Base-by-base conservation (phyloP, 768 basidiomycete genomes). In the Candolleomyces efflorescens region DNA sequence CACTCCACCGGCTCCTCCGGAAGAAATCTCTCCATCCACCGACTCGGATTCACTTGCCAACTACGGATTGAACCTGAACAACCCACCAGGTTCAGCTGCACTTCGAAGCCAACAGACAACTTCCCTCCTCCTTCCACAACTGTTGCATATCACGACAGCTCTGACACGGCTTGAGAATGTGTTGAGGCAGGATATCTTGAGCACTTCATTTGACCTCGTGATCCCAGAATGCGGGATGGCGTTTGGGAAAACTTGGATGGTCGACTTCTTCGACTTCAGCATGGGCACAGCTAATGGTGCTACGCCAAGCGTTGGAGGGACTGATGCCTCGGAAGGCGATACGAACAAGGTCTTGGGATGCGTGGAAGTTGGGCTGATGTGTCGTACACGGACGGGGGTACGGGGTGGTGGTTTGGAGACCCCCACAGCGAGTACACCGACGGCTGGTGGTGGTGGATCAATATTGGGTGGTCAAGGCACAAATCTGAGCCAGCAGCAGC, bases 101-200 rank as follows among this genome's bases (percentile, higher is more conserved):
- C 61, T 20, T 17, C 61, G 24, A 1, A 20, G 41, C 27, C 65
- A 59, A 5, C 54, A 38, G 11, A 44, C 59, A 15, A 56, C 39
- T 26, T 20, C 38, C 48, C 51, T 51, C 13, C 20, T 50, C 5
- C 54, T 60, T 13, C 61, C 64, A 18, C 87, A 87, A 65, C 79
- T 90, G 9, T 80, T 78, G 20, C 80, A 86, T 17, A 85, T 92
- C 44, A 82, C 87, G 11, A 81, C 79, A 53, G 77, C 86, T 0
- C 85, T 85, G 20, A 81, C 81, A 65, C 78, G 78, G 58, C 73
- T 92, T 27, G 86, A 87, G 11, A 79, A 76, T 50, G 82, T 89
- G 41, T 79, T 82, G 37, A 75, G 82, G 50, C 88, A 92, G 63
- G 89, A 90, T 59, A 89, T 90, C 64, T 81, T 92, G 75, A 87